Percentiles rank a stretch among this genome's conserved stretches.
Evolutionary conservation across 257 asterid genomes (phyloP).

Genomic region (Solanum medicagineum): DNA sequence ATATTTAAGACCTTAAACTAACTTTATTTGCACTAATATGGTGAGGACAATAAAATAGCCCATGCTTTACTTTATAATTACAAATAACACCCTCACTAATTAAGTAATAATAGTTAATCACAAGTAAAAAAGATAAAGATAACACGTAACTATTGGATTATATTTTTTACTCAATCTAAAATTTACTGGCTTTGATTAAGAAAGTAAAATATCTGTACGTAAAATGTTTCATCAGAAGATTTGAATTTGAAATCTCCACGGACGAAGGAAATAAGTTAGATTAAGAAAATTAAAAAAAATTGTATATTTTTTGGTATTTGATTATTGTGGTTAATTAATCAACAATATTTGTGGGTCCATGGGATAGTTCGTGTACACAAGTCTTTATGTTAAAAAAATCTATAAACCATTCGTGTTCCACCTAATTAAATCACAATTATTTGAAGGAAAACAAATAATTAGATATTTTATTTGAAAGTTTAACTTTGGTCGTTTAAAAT

Average conservation of each 20-base stretch:
- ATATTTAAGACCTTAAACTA: neutral
- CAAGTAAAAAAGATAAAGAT: too few relatives aligned
- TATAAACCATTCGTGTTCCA: neutral
- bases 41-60: too few relatives aligned
- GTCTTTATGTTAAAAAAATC: neutral
- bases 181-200: neutral
- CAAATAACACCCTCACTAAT: too few relatives aligned
- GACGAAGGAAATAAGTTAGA: neutral
- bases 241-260: fast-evolving
- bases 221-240: neutral
- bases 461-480: neutral
- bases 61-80: too few relatives aligned
- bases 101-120: too few relatives aligned
- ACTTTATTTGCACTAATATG: neutral
- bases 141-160: too few relatives aligned
- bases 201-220: too few relatives aligned
- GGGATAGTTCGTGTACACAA: neutral
- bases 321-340: neutral
- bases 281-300: neutral
- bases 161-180: too few relatives aligned
- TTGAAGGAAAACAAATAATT: neutral
- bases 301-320: neutral
- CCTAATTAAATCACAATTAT: neutral
- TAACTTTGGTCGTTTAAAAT: neutral
- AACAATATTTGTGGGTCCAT: neutral